Base-by-base conservation (phyloP, 495 filamentous ascomycete species). In the Podospora australis region DNA sequence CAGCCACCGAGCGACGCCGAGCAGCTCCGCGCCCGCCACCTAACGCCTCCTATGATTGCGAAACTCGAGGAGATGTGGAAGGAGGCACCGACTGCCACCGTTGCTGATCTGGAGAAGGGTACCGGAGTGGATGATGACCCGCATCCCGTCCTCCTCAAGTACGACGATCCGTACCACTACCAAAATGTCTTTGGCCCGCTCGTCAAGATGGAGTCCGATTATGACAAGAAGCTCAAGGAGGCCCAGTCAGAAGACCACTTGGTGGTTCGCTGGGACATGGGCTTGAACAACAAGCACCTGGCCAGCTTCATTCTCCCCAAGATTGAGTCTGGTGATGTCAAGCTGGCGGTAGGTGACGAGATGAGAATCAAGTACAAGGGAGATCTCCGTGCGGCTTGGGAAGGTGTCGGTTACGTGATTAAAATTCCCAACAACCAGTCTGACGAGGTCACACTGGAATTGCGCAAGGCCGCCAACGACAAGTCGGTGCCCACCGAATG, bases 361-460 rank as follows among this genome's bases (percentile, higher is more conserved):
- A 99, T 99, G 92, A 84, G 92, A 6, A 70, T 99, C 44, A 87
- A 94, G 55, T 99, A 99, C 70, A 92, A 84, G 46, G 92, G 92
- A 51, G 92, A 97, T 67, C 75, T 99, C 34, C 88, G 94, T 17
- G 75, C 89, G 24, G 83, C 90, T 50, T 99, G 92, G 92, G 92
- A 99, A 61, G 92, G 92, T 19, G 94, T 99, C 21, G 92, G 92
- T 44, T 99, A 99, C 66, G 92, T 99, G 44, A 90, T 97, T 69
- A 99, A 99, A 70, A 97, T 99, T 52, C 92, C 92, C 6, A 97
- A 99, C 74, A 97, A 97, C 66, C 89, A 96, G 70, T 96, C 90
- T 13, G 94, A 99, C 57, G 94, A 99, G 62, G 92, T 99, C 41
- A 92, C 88, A 11, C 85, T 99, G 43, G 92, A 99, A 62, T 71